These are phyloP conservation scores for Bauhinia variegata DNA, from an alignment of 306 rosid species.

Conservation along the genomic window DNA sequence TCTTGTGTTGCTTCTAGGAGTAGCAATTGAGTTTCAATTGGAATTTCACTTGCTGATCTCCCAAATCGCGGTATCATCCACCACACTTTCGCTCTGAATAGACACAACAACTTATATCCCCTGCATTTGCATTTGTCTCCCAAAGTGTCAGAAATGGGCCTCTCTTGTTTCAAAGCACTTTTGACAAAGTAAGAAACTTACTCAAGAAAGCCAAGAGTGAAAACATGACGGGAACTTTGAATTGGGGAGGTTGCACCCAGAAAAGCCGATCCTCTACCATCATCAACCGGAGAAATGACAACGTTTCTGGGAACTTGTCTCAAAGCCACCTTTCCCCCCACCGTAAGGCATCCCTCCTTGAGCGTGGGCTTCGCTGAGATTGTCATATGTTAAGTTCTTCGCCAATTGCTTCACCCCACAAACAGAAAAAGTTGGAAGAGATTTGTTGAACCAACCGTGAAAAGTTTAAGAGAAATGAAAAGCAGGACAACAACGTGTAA, in stretches of 20 bases:
- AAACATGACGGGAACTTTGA: slow-evolving; percentile 56
- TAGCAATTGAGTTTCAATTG: slow-evolving; percentile 75
- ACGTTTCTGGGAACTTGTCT: slow-evolving; percentile 58
- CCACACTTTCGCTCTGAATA: slow-evolving; percentile 72
- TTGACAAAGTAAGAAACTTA: slow-evolving; percentile 23
- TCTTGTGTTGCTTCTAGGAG: slow-evolving; percentile 61
- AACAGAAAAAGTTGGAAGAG: no score
- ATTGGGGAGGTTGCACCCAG: slow-evolving; percentile 54
- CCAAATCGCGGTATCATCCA: slow-evolving; percentile 81
- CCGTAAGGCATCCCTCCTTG: slow-evolving; percentile 50
- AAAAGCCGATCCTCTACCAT: slow-evolving; percentile 51
- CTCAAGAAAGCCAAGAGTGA: slow-evolving; percentile 64
- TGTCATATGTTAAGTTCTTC: slow-evolving; percentile 43
- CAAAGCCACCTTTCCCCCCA: slow-evolving; percentile 49
- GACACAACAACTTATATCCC: slow-evolving; percentile 56
- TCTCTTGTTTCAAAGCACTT: no score
- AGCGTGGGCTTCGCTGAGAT: slow-evolving; percentile 49
- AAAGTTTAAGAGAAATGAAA: no score
- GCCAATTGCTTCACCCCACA: not conserved
- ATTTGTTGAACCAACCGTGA: no score
- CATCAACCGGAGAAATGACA: slow-evolving; percentile 37
- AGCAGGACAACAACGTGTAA: no score
- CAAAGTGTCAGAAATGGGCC: not conserved
- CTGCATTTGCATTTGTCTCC: slow-evolving; percentile 38
- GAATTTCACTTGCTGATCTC: slow-evolving; percentile 58